phyloP scores from a whole-genome alignment of 306 rosid species.

The Canavalia gladiata region DNA sequence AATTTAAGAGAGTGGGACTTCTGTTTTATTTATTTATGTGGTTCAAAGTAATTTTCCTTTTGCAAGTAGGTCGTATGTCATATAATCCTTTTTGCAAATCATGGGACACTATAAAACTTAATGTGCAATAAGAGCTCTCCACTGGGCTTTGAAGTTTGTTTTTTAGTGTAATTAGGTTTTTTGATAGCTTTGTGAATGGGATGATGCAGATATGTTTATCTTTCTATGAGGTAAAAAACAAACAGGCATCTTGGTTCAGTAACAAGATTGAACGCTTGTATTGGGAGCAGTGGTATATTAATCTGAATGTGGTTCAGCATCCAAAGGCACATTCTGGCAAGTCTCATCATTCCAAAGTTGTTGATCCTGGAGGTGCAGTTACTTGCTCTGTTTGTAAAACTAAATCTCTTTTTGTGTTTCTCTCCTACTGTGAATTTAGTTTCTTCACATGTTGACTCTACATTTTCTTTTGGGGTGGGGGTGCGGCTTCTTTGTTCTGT shows the following conservation, averaged over 20 bases:
- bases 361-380: constrained; percentile 79
- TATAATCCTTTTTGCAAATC: constrained; percentile 6
- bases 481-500: not conserved
- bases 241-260: constrained; percentile 87
- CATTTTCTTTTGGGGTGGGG: not conserved
- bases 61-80: not conserved
- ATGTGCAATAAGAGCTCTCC: constrained; percentile 2
- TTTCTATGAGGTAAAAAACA: constrained; percentile 88
- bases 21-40: constrained; percentile 4
- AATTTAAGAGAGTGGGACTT: not conserved
- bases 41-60: not conserved
- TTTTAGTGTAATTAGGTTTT: not conserved
- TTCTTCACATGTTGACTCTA: not conserved
- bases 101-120: not conserved
- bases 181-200: constrained; percentile 35
- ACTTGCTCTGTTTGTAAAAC: constrained; percentile 32
- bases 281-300: constrained; percentile 99
- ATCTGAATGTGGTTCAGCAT: constrained; percentile 83
- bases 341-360: constrained; percentile 77
- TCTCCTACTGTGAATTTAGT: constrained; percentile 15
- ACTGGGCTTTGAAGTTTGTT: constrained; percentile 4
- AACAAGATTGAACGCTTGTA: constrained; percentile 79
- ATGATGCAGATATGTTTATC: constrained; percentile 84
- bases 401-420: constrained; percentile 33
- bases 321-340: constrained; percentile 72